These are phyloP conservation scores for Xerocomus potaroensis DNA, from an alignment of 768 basidiomycete species.

Conservation along the genomic window DNA sequence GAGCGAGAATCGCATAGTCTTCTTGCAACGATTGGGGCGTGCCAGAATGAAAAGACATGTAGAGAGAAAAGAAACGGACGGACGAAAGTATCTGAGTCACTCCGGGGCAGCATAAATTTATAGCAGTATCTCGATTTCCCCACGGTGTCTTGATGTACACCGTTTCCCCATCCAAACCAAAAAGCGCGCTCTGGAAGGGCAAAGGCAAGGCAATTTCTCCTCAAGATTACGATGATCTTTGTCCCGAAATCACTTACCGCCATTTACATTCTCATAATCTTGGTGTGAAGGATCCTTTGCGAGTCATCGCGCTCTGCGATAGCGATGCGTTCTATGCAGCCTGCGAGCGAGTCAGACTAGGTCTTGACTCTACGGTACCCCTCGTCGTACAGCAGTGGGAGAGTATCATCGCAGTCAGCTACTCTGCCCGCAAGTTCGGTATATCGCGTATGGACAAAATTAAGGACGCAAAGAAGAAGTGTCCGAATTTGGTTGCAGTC, in stretches of 20 bases:
- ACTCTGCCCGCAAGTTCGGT: constrained; percentile 88
- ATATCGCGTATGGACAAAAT: constrained; percentile 89
- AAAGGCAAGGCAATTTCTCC: constrained; percentile 42
- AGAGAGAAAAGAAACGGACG: neutral
- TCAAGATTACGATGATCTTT: constrained; percentile 55
- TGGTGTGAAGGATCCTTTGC: constrained; percentile 70
- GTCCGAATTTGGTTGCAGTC: constrained; percentile 78
- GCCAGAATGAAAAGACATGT: constrained; percentile 18
- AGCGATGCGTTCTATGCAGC: constrained; percentile 82
- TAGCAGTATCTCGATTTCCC: neutral
- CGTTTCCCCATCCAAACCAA: constrained; percentile 17
- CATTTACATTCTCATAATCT: constrained; percentile 67
- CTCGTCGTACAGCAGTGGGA: constrained; percentile 89
- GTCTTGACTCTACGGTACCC: constrained; percentile 56
- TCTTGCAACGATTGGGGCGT: constrained; percentile 48
- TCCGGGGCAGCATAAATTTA: neutral
- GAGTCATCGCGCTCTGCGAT: constrained; percentile 87
- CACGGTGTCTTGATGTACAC: neutral
- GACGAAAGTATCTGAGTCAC: neutral
- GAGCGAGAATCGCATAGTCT: constrained; percentile 61
- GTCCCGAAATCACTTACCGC: constrained; percentile 72
- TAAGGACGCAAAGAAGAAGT: constrained; percentile 78
- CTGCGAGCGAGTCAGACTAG: constrained; percentile 82
- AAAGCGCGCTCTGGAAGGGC: constrained; percentile 44
- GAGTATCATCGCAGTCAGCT: constrained; percentile 89